Percentiles rank a stretch among this genome's conserved stretches.
These are phyloP conservation scores for Entomortierella beljakovae DNA, from an alignment of 192 early-diverging fungal genomes.

Conservation along the genomic window DNA sequence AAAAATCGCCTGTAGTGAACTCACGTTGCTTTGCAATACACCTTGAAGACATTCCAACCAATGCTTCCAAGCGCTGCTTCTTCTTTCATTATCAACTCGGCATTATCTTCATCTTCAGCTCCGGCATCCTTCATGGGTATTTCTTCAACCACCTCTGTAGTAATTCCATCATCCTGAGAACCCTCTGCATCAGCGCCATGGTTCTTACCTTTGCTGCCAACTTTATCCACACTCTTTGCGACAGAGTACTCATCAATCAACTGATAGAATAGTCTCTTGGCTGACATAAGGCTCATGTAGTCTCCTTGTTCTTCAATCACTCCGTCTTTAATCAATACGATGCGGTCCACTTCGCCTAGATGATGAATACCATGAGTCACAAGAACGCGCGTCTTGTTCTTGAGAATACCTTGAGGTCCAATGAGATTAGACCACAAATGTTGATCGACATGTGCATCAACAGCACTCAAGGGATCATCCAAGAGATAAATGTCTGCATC, in stretches of 20 bases:
- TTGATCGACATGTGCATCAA: slow-evolving; percentile 49
- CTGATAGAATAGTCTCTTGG: slow-evolving; percentile 62
- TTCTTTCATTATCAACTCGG: background rate
- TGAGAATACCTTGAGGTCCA: slow-evolving; percentile 82
- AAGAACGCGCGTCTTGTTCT: slow-evolving; percentile 81
- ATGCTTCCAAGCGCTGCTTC: background rate
- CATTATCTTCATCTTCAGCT: background rate
- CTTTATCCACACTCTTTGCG: background rate
- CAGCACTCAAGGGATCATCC: background rate
- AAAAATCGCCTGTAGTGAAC: background rate
- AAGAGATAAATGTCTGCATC: background rate
- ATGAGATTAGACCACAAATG: slow-evolving; percentile 55
- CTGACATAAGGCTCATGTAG: slow-evolving; percentile 69
- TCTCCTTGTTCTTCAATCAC: slow-evolving; percentile 69
- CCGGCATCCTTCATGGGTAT: background rate
- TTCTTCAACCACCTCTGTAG: background rate
- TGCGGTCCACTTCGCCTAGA: slow-evolving; percentile 69
- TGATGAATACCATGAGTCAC: slow-evolving; percentile 84
- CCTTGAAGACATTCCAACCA: slow-evolving; percentile 60
- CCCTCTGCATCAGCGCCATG: background rate
- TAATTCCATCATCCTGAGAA: background rate
- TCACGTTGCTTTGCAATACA: slow-evolving; percentile 72
- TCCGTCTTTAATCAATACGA: slow-evolving; percentile 78
- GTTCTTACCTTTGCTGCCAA: background rate
- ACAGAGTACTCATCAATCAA: slow-evolving; percentile 77